phyloP scores from a whole-genome alignment of 2,329 filamentous ascomycete genomes.

The Corniculantispora saksenae region DNA sequence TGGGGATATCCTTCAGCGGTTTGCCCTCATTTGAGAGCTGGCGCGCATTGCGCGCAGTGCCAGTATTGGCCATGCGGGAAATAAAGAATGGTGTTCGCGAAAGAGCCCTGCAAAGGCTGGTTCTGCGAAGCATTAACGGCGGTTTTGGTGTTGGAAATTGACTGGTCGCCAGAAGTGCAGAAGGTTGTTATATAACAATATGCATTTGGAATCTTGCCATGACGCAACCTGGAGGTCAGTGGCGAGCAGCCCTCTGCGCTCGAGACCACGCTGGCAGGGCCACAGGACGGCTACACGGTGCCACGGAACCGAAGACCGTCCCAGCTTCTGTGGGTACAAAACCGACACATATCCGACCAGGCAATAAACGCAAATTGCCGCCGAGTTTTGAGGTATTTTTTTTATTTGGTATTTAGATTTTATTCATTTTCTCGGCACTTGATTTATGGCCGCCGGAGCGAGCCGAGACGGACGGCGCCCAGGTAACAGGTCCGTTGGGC shows the following conservation, averaged over 20 bases:
- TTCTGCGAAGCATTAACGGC: constrained; percentile 19
- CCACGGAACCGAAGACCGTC: constrained; percentile 16
- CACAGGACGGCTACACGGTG: constrained; percentile 10
- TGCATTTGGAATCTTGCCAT: constrained; percentile 10
- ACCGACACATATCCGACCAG: neutral
- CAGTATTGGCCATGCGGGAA: constrained; percentile 13
- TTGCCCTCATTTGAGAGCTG: constrained; percentile 29
- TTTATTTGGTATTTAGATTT: neutral
- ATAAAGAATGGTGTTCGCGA: constrained; percentile 3
- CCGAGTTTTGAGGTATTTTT: neutral
- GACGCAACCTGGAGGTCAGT: constrained; percentile 11
- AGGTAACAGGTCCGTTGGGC: neutral
- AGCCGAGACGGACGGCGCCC: neutral
- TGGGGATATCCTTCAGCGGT: constrained; percentile 58
- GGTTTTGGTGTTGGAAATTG: neutral
- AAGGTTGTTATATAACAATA: neutral
- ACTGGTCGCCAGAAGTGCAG: neutral
- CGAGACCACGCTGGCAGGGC: neutral
- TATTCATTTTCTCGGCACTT: neutral
- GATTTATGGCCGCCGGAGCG: neutral
- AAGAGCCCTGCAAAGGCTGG: constrained; percentile 11
- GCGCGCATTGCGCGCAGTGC: constrained; percentile 1
- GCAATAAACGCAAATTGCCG: neutral
- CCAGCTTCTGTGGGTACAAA: neutral
- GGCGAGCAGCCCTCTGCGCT: constrained; percentile 3